These are phyloP conservation scores for Chlorella variabilis DNA, from an alignment of 163 green algal species.

Conservation along the genomic window DNA sequence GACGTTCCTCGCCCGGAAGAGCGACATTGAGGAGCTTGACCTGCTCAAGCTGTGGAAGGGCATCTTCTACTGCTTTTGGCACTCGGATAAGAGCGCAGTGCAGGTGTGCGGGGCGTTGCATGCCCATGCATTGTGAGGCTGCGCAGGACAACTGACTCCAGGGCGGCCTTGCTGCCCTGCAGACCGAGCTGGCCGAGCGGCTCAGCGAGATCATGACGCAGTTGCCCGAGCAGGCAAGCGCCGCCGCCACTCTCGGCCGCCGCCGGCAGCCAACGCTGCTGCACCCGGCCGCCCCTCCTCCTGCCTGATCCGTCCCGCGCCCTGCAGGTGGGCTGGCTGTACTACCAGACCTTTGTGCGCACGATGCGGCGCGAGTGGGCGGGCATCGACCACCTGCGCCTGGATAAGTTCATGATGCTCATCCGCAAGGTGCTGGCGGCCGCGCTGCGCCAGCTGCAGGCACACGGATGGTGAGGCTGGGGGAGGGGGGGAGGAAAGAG, in stretches of 20 bases:
- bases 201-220: constrained; percentile 64
- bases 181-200: constrained; percentile 65
- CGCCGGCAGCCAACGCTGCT: background rate
- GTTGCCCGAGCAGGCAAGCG: constrained; percentile 42
- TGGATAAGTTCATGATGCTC: constrained; percentile 95
- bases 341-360: constrained; percentile 72
- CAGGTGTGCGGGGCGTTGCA: constrained; percentile 63
- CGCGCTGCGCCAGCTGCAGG: constrained; percentile 48
- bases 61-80: constrained; percentile 93
- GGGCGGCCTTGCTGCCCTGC: background rate
- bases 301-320: too few relatives aligned
- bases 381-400: constrained; percentile 84
- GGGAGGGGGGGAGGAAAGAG: too few relatives aligned
- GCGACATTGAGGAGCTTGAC: constrained; percentile 61
- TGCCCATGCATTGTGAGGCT: background rate
- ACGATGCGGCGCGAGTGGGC: constrained; percentile 91
- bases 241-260: too few relatives aligned
- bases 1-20: constrained; percentile 60
- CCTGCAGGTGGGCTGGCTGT: constrained; percentile 64
- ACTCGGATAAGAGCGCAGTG: constrained; percentile 82
- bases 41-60: constrained; percentile 90
- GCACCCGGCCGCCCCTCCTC: background rate
- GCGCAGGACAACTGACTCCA: background rate
- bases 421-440: constrained; percentile 74
- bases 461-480: constrained; percentile 46